Evolutionary conservation across 176 grass and related monocot genomes (phyloP).

Genomic region (Thinopyrum elongatum): DNA sequence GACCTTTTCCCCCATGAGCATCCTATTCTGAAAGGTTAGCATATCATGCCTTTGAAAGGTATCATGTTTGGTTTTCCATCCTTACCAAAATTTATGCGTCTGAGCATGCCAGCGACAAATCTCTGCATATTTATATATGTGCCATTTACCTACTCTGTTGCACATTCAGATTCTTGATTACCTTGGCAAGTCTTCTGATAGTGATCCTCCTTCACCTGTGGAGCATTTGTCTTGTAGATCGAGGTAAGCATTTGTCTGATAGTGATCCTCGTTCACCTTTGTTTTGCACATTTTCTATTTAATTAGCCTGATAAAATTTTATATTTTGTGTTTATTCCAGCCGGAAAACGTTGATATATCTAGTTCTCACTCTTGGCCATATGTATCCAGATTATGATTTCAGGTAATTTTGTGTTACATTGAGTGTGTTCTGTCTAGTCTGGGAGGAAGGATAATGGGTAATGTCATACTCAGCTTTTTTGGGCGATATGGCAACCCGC

Average conservation of each 20-base stretch:
- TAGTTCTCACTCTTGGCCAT: conserved; percentile 81
- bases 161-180: conserved; percentile 90
- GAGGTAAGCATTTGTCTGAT: conserved; percentile 44
- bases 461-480: conserved; percentile 92
- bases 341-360: conserved; percentile 93
- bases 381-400: conserved; percentile 99
- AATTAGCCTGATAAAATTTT: conserved; percentile 2
- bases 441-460: conserved; percentile 97
- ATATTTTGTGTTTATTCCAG: conserved; percentile 39
- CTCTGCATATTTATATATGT: background rate
- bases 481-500: conserved; percentile 76
- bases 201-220: conserved; percentile 74
- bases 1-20: background rate
- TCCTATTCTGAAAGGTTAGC: background rate
- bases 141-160: conserved; percentile 18
- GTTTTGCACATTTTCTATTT: background rate
- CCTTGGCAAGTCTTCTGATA: conserved; percentile 83
- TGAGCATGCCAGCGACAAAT: background rate
- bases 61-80: background rate
- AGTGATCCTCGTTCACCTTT: background rate
- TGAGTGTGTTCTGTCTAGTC: conserved; percentile 30
- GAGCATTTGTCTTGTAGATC: conserved; percentile 85
- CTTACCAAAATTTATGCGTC: conserved; percentile 1
- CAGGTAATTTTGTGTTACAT: conserved; percentile 70
- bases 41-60: background rate